Evolutionary conservation across 179 eudicot genomes (phyloP).

Genomic region (Carnegiea gigantea): DNA sequence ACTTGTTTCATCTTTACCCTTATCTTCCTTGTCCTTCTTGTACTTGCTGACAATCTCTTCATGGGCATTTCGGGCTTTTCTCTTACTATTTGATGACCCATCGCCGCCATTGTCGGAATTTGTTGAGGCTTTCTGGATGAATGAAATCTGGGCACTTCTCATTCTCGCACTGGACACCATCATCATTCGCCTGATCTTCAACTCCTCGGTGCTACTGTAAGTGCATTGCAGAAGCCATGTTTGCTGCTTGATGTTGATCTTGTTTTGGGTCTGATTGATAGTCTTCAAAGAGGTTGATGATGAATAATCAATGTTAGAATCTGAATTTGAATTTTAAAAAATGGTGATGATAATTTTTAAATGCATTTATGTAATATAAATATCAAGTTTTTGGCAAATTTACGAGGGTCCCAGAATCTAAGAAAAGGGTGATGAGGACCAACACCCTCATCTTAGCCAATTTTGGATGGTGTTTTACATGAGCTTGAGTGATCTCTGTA

Average conservation of each 20-base stretch:
- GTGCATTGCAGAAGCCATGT: conserved; percentile 32
- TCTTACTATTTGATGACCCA: conserved; percentile 17
- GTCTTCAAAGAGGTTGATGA: background rate
- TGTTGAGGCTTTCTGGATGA: conserved; percentile 31
- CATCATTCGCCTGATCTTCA: conserved; percentile 5
- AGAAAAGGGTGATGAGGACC: background rate
- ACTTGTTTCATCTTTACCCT: conserved; percentile 6
- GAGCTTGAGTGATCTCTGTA: too few relatives aligned
- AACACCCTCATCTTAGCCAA: background rate
- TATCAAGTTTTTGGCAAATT: background rate
- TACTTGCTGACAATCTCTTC: background rate
- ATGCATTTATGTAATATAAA: background rate
- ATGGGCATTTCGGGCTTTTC: conserved; percentile 18
- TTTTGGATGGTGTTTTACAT: background rate
- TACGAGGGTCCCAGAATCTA: conserved; percentile 11
- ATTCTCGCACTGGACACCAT: conserved; percentile 10
- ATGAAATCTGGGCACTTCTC: conserved; percentile 17
- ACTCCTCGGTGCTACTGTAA: background rate
- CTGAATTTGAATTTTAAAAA: background rate
- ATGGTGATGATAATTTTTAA: conserved; percentile 6
- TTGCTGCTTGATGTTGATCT: background rate
- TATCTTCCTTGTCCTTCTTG: conserved; percentile 7
- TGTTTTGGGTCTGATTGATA: background rate
- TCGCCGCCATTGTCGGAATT: conserved; percentile 15
- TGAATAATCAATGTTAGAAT: background rate